phyloP scores from a whole-genome alignment of 768 basidiomycete species.

The Tulasnella calospora region DNA sequence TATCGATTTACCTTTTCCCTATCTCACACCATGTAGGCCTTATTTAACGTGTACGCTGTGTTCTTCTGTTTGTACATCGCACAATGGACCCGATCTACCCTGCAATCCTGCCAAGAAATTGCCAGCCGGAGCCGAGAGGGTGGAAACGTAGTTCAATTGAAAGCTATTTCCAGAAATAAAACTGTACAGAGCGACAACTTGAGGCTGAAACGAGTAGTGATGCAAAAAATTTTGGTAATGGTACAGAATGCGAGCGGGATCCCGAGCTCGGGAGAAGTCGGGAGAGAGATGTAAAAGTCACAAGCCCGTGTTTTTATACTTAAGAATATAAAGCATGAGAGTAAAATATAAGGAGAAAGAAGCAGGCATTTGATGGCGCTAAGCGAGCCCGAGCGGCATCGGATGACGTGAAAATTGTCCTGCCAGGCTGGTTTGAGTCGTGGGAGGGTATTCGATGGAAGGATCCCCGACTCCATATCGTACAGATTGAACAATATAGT shows the following conservation, averaged over 20 bases:
- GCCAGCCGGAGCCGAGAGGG: background rate
- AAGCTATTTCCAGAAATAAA: background rate
- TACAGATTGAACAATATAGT: background rate
- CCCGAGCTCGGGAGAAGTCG: background rate
- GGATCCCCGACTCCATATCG: background rate
- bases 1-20: background rate
- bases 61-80: background rate
- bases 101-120: background rate
- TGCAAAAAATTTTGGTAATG: background rate
- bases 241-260: background rate
- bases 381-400: background rate
- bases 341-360: background rate
- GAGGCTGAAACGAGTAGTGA: background rate
- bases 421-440: background rate
- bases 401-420: background rate
- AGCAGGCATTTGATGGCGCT: background rate
- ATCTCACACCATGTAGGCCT: background rate
- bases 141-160: background rate
- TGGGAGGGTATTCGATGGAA: background rate
- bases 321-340: constrained; percentile 13
- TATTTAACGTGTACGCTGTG: background rate
- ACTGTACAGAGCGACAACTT: background rate
- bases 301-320: constrained; percentile 11
- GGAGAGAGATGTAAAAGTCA: background rate
- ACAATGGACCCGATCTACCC: background rate